Conservation (phyloP, 106 monocot genomes). For the Phalaenopsis equestris region DNA sequence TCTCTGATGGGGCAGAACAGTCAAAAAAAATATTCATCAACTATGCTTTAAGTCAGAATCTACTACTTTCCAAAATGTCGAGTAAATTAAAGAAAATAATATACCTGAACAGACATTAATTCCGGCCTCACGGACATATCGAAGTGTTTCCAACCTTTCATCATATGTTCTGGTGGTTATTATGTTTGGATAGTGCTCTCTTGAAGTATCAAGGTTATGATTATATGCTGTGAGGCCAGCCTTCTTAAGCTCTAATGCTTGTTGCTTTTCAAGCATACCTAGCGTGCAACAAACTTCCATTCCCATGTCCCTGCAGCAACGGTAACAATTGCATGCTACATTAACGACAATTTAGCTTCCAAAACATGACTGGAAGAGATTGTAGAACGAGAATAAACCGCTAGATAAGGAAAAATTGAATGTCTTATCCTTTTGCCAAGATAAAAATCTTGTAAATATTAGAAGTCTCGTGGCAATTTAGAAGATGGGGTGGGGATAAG, state of each 20-base stretch:
- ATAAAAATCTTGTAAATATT: too few species aligned
- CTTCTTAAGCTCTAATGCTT: conserved; percentile 83
- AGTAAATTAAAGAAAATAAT: background rate
- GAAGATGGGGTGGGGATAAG: too few species aligned
- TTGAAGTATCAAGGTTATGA: conserved; percentile 98
- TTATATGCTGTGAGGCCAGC: conserved; percentile 99
- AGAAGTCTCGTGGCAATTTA: too few species aligned
- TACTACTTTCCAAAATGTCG: background rate
- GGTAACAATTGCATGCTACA: too few species aligned
- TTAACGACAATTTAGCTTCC: too few species aligned
- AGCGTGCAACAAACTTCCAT: conserved; percentile 99
- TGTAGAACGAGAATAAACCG: too few species aligned
- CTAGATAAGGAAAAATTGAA: too few species aligned
- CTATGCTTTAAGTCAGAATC: background rate
- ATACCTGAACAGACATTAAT: conserved; percentile 93
- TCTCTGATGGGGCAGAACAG: background rate
- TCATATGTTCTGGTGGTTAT: conserved; percentile 96
- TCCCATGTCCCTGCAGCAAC: conserved; percentile 37
- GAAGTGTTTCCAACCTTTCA: conserved; percentile 84
- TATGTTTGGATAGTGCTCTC: conserved; percentile 94
- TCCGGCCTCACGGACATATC: conserved; percentile 85
- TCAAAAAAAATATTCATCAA: too few species aligned
- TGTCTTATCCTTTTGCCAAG: too few species aligned
- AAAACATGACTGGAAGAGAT: too few species aligned
- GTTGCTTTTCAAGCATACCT: conserved; percentile 98